These are phyloP conservation scores for Zanthoxylum bungeanum DNA, from an alignment of 345 rosid species.

Conservation along the genomic window DNA sequence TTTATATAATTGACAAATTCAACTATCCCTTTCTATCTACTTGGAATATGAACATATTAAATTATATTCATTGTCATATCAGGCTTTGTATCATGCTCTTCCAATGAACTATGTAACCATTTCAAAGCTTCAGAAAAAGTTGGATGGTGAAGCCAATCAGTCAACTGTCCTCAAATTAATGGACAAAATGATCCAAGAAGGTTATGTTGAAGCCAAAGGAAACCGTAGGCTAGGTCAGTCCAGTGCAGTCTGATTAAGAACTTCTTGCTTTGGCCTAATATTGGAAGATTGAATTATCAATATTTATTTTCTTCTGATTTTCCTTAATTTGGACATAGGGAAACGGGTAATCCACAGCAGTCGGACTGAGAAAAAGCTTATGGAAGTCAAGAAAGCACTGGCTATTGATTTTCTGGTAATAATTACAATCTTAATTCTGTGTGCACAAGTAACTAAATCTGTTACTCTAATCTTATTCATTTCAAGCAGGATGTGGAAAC, in stretches of 20 bases:
- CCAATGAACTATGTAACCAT: conserved; percentile 71
- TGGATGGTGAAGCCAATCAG: conserved; percentile 74
- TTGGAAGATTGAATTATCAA: not conserved
- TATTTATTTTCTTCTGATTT: not conserved
- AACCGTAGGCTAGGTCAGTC: conserved; percentile 79
- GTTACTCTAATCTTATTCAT: not conserved
- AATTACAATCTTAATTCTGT: not conserved
- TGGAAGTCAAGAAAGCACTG: conserved; percentile 69
- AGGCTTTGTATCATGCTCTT: conserved; percentile 87
- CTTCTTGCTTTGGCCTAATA: conserved; percentile 1
- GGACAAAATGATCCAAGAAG: conserved; percentile 74
- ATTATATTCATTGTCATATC: not conserved
- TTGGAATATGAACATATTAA: not conserved
- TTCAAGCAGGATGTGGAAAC: conserved; percentile 53
- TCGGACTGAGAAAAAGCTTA: conserved; percentile 62
- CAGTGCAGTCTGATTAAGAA: conserved; percentile 11
- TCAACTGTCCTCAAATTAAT: conserved; percentile 57
- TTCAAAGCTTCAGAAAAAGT: conserved; percentile 69
- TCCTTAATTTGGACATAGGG: conserved; percentile 43
- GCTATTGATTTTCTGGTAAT: conserved; percentile 55
- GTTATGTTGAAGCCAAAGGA: conserved; percentile 70
- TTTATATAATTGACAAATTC: not conserved
- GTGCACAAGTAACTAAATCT: not conserved
- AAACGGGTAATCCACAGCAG: conserved; percentile 76
- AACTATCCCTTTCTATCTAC: not conserved